Conservation (phyloP, 768 basidiomycete species). For the Coprinopsis marcescibilis region DNA sequence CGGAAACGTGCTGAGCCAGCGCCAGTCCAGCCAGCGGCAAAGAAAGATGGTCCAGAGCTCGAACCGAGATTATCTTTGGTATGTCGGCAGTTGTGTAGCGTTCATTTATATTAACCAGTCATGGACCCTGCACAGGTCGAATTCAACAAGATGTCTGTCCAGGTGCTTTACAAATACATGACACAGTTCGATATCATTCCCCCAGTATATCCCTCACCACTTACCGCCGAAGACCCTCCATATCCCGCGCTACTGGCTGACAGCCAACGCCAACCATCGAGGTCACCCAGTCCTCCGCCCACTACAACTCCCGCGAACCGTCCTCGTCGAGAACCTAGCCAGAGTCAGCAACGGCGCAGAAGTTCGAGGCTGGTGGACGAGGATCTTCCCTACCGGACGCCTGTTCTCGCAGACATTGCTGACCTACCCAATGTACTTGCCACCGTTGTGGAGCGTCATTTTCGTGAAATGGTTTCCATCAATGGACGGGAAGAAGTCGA, state of each 20-base stretch:
- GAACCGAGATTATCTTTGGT: conserved; percentile 40
- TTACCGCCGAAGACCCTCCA: conserved; percentile 62
- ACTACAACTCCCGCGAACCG: conserved; percentile 59
- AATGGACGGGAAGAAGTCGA: conserved; percentile 68
- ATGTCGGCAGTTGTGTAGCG: no score
- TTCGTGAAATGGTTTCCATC: conserved; percentile 48
- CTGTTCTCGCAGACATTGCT: conserved; percentile 63
- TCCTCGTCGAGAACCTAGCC: conserved; percentile 63
- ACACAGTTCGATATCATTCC: conserved; percentile 70
- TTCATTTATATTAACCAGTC: no score
- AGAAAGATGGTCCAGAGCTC: conserved; percentile 30
- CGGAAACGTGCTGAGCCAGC: conserved; percentile 59
- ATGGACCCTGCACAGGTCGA: conserved; percentile 49
- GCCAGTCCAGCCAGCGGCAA: conserved; percentile 17
- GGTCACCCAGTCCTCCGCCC: conserved; percentile 46
- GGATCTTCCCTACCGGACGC: conserved; percentile 45
- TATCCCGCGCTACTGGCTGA: conserved; percentile 57
- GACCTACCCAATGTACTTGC: conserved; percentile 68
- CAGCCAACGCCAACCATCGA: conserved; percentile 37
- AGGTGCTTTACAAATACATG: conserved; percentile 67
- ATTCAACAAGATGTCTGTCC: conserved; percentile 62
- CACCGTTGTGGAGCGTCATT: conserved; percentile 66
- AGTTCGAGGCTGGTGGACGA: conserved; percentile 75
- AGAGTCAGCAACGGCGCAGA: conserved; percentile 47
- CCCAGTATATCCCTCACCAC: conserved; percentile 62